Evolutionary conservation across 805 yeast species (phyloP).

Genomic region (Candida sphagnicola): DNA sequence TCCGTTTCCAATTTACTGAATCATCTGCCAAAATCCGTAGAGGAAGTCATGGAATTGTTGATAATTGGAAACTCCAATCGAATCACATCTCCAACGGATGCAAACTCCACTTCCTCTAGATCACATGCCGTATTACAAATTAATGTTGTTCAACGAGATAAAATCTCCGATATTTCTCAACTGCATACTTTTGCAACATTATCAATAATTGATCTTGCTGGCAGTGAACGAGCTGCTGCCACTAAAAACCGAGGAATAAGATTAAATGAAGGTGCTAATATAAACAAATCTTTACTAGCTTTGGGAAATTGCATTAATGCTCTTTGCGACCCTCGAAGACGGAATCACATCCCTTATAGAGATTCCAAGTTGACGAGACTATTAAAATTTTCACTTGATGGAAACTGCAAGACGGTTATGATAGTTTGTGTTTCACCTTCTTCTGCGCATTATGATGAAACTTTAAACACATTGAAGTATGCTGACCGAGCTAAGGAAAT

Average conservation of each 20-base stretch:
- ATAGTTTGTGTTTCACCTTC: conserved; percentile 92
- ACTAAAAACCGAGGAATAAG: conserved; percentile 81
- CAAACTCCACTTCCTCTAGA: conserved; percentile 85
- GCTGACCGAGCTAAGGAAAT: conserved; percentile 91
- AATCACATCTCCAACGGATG: conserved; percentile 84
- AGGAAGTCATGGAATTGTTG: conserved; percentile 77
- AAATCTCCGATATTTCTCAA: conserved; percentile 61
- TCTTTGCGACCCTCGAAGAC: conserved; percentile 64
- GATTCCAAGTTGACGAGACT: conserved; percentile 87
- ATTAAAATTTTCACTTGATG: conserved; percentile 85
- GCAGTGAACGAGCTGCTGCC: conserved; percentile 90
- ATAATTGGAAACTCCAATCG: conserved; percentile 69
- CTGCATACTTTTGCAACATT: conserved; percentile 74
- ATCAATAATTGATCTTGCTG: conserved; percentile 89
- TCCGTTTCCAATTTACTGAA: conserved; percentile 67
- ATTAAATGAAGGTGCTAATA: conserved; percentile 88
- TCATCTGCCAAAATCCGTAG: conserved; percentile 58
- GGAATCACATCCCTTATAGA: conserved; percentile 82
- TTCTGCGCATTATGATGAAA: conserved; percentile 85
- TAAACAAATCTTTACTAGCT: conserved; percentile 82
- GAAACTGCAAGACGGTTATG: conserved; percentile 94
- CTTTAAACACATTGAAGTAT: conserved; percentile 84
- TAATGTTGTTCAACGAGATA: conserved; percentile 56
- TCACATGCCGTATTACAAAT: conserved; percentile 93
- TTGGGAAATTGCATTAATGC: conserved; percentile 94